A percentile compares a stretch with the other conserved stretches of the same genome.
Conservation (phyloP, 2,329 filamentous ascomycete genomes). For the Trichophyton verrucosum region DNA sequence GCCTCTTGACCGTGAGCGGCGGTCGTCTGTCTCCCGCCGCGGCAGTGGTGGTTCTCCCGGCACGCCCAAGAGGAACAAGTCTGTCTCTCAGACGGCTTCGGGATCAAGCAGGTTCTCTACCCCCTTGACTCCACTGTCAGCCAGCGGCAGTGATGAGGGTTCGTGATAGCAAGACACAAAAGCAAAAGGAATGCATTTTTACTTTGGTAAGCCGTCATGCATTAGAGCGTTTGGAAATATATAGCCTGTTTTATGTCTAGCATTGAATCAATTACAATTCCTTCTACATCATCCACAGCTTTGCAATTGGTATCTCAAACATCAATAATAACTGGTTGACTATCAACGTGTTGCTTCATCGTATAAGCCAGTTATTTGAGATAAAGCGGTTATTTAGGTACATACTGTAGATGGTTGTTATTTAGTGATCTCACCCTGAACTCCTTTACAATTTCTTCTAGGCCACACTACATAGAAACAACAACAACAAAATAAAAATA, state of each 20-base stretch:
- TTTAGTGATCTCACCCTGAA: too few relatives aligned
- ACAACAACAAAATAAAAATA: too few relatives aligned
- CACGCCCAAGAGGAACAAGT: conserved; percentile 8
- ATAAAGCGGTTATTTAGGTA: too few relatives aligned
- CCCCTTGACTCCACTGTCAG: conserved; percentile 10
- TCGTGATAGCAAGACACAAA: neutral
- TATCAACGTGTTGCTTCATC: too few relatives aligned
- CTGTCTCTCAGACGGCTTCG: neutral
- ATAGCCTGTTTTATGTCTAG: neutral
- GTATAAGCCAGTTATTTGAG: too few relatives aligned
- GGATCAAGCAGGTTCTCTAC: conserved; percentile 7
- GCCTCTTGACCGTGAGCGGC: conserved; percentile 21
- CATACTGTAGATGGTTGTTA: too few relatives aligned
- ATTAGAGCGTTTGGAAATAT: neutral
- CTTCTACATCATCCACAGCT: too few relatives aligned
- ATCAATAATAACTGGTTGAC: too few relatives aligned
- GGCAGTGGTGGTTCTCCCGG: conserved; percentile 27
- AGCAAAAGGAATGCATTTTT: neutral
- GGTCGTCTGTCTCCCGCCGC: conserved; percentile 15
- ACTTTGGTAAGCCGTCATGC: neutral
- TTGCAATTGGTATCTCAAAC: neutral
- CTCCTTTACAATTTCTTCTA: too few relatives aligned
- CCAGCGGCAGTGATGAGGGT: neutral
- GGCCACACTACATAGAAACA: too few relatives aligned
- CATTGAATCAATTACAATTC: neutral